Base-by-base conservation (phyloP, 768 basidiomycete species). In the Phylloporus scabripes region DNA sequence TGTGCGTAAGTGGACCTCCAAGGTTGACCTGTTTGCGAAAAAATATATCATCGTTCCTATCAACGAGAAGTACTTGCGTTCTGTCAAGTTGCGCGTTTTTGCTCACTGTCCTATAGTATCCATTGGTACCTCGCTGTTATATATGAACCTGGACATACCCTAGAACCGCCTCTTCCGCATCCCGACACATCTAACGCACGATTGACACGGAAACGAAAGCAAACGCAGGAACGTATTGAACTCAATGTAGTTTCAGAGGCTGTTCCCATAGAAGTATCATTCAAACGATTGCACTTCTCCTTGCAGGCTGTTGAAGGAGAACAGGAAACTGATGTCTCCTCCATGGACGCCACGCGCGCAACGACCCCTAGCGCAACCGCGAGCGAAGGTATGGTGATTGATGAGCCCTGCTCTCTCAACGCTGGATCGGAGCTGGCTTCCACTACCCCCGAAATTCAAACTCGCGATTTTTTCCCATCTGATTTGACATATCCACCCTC, bases 51-150 rank as follows among this genome's bases (percentile, higher is more conserved):
- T 99, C 42, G 80, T 99, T 9, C 96, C 96, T 2, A 96, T 99
- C 68, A 98, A 99, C 58, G 96, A 98, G 67, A 75, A 94, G 95
- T 96, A 64, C 49, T 81, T 64, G 7, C 7, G 28, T 39, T 14
- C 20, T n/a, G 20, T 37, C 9, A 11, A 38, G 29, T 20, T 45
- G 2, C 6, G 31, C 17, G 31, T 11, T 24, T 31, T 39, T 29
- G 32, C 46, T 59, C 31, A 67, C 21, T 4, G 5, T 24, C 47
- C 17, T 28, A 8, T 55, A 98, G 95, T 58, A 68, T 91, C 38
- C 96, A 99, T 69, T 98, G 96, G 96, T 98, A 96, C 67, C 79
- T 98, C 34, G 94, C 91, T 14, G 82, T 98, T 53, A 95, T 99
- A 56, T 86, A 82, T 64, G 82, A 86, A 51, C 95, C 96, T 0